Percentiles rank a stretch among this genome's conserved stretches.
phyloP scores from a whole-genome alignment of 805 yeast species.

The Candida germanica region DNA sequence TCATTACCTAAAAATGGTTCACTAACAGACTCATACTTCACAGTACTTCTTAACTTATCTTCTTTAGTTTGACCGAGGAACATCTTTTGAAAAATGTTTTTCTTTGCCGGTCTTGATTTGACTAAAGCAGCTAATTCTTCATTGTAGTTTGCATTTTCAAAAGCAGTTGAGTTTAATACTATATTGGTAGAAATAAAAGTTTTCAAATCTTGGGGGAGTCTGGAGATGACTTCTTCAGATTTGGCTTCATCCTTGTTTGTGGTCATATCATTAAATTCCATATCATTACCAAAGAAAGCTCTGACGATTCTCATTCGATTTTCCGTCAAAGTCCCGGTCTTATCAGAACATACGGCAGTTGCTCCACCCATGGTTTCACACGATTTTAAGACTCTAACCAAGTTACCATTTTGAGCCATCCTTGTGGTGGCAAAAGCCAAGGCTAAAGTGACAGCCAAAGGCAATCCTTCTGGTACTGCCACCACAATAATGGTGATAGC shows the following conservation, averaged over 20 bases:
- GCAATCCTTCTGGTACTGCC: constrained; percentile 99
- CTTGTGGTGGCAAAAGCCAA: constrained; percentile 97
- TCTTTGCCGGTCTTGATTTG: constrained; percentile 26
- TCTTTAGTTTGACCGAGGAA: constrained; percentile 14
- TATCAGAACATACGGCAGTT: constrained; percentile 94
- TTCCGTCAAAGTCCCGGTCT: constrained; percentile 95
- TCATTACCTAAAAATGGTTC: constrained; percentile 87
- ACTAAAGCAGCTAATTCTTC: constrained; percentile 26
- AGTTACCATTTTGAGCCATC: constrained; percentile 94
- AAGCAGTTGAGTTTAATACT: constrained; percentile 82
- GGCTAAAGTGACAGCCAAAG: constrained; percentile 94
- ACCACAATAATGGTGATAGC: constrained; percentile 93
- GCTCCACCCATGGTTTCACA: constrained; percentile 99
- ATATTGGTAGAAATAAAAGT: constrained; percentile 50
- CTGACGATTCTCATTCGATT: constrained; percentile 88
- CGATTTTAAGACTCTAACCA: constrained; percentile 88
- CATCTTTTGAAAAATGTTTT: constrained; percentile 27
- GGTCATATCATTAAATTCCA: constrained; percentile 51
- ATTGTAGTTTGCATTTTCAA: constrained; percentile 58
- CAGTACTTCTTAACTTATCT: constrained; percentile 11
- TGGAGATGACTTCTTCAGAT: constrained; percentile 22
- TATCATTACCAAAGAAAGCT: constrained; percentile 57
- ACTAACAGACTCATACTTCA: constrained; percentile 17
- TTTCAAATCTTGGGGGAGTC: constrained; percentile 21
- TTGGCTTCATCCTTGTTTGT: constrained; percentile 16